Evolutionary conservation across 164 flowering plant genomes (phyloP).

Genomic region (Akebia trifoliata): DNA sequence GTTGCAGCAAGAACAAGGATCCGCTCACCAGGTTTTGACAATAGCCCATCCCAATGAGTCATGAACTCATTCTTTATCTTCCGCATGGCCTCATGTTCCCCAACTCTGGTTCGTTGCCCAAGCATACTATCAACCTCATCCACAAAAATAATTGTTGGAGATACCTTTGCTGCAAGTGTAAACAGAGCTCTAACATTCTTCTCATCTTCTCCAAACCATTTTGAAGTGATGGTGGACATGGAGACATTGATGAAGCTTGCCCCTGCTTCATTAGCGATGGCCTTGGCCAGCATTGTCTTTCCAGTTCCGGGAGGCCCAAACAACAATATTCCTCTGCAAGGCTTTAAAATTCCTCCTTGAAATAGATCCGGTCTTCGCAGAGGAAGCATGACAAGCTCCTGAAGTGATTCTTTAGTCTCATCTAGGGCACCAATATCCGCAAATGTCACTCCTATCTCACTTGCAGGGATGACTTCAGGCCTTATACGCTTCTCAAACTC

Average conservation of each 20-base stretch:
- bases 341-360: constrained; percentile 84
- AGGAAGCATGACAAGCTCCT: constrained; percentile 95
- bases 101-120: constrained; percentile 79
- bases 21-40: constrained; percentile 70
- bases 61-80: constrained; percentile 97
- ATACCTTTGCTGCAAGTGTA: constrained; percentile 86
- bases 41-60: constrained; percentile 96
- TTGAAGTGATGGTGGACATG: constrained; percentile 95
- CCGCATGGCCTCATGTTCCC: constrained; percentile 98
- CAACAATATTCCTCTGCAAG: constrained; percentile 86
- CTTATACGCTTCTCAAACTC: constrained; percentile 95
- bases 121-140: constrained; percentile 99
- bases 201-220: constrained; percentile 99
- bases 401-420: constrained; percentile 91
- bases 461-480: constrained; percentile 88
- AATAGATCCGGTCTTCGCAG: constrained; percentile 91
- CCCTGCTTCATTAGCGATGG: constrained; percentile 93
- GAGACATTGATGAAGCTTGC: constrained; percentile 98
- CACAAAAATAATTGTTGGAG: constrained; percentile 92
- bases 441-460: constrained; percentile 78
- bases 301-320: constrained; percentile 99
- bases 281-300: constrained; percentile 97
- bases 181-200: constrained; percentile 92
- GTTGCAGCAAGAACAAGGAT: constrained; percentile 97
- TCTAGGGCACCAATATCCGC: constrained; percentile 86